phyloP scores from a whole-genome alignment of 164 flowering plant species.

The Vitis rotundifolia region DNA sequence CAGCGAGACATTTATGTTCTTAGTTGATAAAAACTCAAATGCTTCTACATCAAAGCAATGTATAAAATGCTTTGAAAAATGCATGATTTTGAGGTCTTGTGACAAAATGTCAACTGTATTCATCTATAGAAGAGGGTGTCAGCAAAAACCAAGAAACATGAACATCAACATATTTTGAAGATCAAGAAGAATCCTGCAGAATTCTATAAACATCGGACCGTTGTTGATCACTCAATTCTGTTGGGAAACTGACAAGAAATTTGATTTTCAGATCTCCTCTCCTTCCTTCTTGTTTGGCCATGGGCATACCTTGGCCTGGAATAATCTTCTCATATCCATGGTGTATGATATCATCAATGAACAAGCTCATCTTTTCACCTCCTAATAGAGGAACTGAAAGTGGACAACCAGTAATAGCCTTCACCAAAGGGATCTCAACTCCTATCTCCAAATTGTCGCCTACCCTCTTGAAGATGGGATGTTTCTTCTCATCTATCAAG shows the following conservation, averaged over 20 bases:
- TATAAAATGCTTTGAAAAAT: no score
- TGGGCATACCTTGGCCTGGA: constrained; percentile 81
- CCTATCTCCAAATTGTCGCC: constrained; percentile 59
- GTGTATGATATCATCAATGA: constrained; percentile 48
- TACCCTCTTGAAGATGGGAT: constrained; percentile 57
- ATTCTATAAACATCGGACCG: constrained; percentile 41
- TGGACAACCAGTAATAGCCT: constrained; percentile 72
- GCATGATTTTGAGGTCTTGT: no score
- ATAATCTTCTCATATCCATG: constrained; percentile 70
- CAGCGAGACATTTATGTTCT: no score
- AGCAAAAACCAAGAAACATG: no score
- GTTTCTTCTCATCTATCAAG: constrained; percentile 57
- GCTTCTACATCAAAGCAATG: no score
- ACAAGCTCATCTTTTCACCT: constrained; percentile 53
- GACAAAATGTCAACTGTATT: no score
- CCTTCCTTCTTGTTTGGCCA: constrained; percentile 34
- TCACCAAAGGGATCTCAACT: constrained; percentile 60
- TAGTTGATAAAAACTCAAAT: no score
- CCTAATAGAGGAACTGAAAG: constrained; percentile 66
- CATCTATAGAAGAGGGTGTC: no score
- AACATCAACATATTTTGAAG: not conserved
- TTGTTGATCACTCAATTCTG: constrained; percentile 46
- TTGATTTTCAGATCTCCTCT: constrained; percentile 64
- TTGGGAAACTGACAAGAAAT: constrained; percentile 57
- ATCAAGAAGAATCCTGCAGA: constrained; percentile 44